These are phyloP conservation scores for Paraphoma sp. DNA, from an alignment of 2,329 filamentous ascomycete genomes.

Conservation along the genomic window DNA sequence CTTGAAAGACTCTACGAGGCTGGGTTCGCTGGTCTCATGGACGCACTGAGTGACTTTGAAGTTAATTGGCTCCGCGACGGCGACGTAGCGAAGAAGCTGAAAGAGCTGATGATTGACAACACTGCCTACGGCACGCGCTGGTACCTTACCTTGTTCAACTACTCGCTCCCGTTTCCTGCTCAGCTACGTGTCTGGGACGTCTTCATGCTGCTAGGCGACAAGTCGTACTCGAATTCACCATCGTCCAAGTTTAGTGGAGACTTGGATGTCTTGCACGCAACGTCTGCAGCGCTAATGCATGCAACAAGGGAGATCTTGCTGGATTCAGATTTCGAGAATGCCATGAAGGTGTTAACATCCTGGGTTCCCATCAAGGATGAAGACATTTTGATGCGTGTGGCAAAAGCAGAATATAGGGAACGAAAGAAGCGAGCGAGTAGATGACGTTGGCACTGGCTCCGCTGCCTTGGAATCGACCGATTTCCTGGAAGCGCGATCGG, in stretches of 20 bases:
- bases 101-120: conserved; percentile 78
- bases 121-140: conserved; percentile 96
- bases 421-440: conserved; percentile 58
- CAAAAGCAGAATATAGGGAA: conserved; percentile 84
- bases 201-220: conserved; percentile 90
- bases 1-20: conserved; percentile 82
- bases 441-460: conserved; percentile 23
- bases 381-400: conserved; percentile 89
- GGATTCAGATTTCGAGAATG: conserved; percentile 94
- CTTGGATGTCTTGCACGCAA: conserved; percentile 87
- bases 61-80: conserved; percentile 78
- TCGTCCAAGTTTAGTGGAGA: conserved; percentile 61
- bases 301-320: conserved; percentile 86
- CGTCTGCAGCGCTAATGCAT: conserved; percentile 87
- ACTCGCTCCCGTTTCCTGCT: conserved; percentile 91
- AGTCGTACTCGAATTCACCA: conserved; percentile 53
- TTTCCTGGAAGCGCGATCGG: conserved; percentile 14
- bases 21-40: conserved; percentile 87
- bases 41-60: conserved; percentile 84
- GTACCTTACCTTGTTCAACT: conserved; percentile 98
- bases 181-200: conserved; percentile 98
- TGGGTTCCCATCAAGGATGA: conserved; percentile 95
- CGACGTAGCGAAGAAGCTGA: conserved; percentile 79
- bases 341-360: conserved; percentile 94
- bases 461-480: conserved; percentile 8